Evolutionary conservation across 805 yeast genomes (phyloP), one percentile per base, ranked within the genome.

Genomic region (Candida fluviatilis): DNA sequence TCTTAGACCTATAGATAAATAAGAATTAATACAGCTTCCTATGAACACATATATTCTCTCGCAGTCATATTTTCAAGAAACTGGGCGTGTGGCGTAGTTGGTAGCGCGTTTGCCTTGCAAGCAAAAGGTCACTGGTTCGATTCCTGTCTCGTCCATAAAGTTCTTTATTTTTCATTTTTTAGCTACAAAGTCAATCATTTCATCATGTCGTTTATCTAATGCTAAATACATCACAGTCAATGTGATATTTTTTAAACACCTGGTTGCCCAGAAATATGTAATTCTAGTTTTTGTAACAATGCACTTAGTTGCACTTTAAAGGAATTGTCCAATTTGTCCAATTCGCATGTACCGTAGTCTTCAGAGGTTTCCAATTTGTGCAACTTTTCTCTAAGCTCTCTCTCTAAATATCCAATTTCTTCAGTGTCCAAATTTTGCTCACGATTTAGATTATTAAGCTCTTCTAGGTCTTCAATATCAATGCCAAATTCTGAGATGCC

Each of bases 61-160:
- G n/a, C n/a, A n/a, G n/a, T n/a, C 24, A 21, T 6, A 21, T 6
- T 21, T 21, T 10, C 24, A 21, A 21, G 24, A 6, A 21, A 21
- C 24, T 21, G 60, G 69, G 71, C 69, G 71, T 64, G 69, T 64
- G 69, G 71, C 71, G 71, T 58, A 64, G 71, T 64, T 64, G 70
- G 70, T 64, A 64, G 70, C 70, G 70, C 70, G 70, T 62, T 63
- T 68, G 59, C 70, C 64, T 64, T 60, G 70, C 70, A 64, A 64
- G 71, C 61, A 69, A 64, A 64, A 64, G 70, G 71, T 64, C 71
- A 63, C 67, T 62, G 70, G 70, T 64, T 60, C 65, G 65, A 60
- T 60, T 60, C 65, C 64, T 58, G 62, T 57, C 64, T 59, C 66
- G 66, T 60, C 66, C 66, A 60, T 49, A 49, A 30, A 41, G n/a